Percentiles rank a stretch among this genome's conserved stretches.
Conservation (phyloP, 2,329 filamentous ascomycete species). For the Phialophora expanda region DNA sequence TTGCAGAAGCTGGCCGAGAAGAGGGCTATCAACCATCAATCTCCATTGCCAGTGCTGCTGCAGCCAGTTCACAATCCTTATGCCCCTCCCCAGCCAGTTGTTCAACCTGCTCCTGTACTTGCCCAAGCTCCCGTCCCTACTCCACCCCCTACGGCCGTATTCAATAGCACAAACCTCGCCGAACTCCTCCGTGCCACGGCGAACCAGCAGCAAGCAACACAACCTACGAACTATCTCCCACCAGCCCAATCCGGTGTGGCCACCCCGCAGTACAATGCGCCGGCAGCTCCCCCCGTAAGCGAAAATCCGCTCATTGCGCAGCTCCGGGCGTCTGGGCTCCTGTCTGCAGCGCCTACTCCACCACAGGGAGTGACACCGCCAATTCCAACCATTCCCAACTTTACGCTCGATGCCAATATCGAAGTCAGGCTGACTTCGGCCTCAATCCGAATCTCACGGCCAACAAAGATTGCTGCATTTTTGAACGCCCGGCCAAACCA, state of each 20-base stretch:
- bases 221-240: conserved; percentile 28
- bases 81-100: conserved; percentile 43
- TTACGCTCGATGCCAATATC: conserved; percentile 44
- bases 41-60: conserved; percentile 44
- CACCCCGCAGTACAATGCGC: conserved; percentile 29
- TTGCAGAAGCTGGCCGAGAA: conserved; percentile 45
- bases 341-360: conserved; percentile 57
- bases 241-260: conserved; percentile 21
- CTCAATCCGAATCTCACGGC: conserved; percentile 78
- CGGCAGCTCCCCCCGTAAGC: conserved; percentile 44
- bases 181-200: conserved; percentile 53
- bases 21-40: conserved; percentile 53
- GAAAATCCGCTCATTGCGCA: conserved; percentile 69
- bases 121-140: conserved; percentile 24
- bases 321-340: conserved; percentile 70
- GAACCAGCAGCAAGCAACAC: conserved; percentile 54
- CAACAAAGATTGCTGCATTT: conserved; percentile 72
- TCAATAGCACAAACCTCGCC: conserved; percentile 52
- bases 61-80: conserved; percentile 43
- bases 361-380: conserved; percentile 49
- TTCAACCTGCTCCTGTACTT: conserved; percentile 35
- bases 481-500: conserved; percentile 84
- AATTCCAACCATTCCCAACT: conserved; percentile 29
- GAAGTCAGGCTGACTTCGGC: conserved; percentile 62
- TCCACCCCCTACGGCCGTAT: conserved; percentile 41